Base-by-base conservation (phyloP, 805 yeast species). In the Yamadazyma nakazawae region DNA sequence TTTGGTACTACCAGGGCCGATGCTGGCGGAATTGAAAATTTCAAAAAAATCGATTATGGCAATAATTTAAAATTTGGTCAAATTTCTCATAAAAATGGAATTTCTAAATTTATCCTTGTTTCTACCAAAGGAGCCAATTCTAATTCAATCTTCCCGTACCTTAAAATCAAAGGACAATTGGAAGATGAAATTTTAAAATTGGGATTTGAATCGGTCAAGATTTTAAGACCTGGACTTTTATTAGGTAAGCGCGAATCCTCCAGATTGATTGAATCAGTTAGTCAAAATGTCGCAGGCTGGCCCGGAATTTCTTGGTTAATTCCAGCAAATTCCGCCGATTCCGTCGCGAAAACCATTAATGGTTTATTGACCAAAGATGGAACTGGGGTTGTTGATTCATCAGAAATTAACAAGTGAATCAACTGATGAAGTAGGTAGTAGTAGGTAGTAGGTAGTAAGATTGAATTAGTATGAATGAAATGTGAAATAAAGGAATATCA, bases 221-320 rank as follows among this genome's bases (percentile, higher is more conserved):
- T 90, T 50, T 63, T 90, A 46, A 76, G 88, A 57, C 97, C 97
- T 0, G 96, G 96, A 12, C 62, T 72, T 0, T 67, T 89, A 32
- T 55, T 87, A 5, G 96, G 96, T 5, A 76, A 78, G 25, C 71
- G 96, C 56, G 72, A 67, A 16, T 25, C 12, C 13, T 2, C 19
- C 4, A 19, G 49, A 17, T 11, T 24, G 9, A 5, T 31, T 12
- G 48, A 40, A 36, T 16, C 24, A 3, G 9, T 43, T 5, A n/a
- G n/a, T n/a, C n/a, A n/a, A n/a, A n/a, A n/a, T n/a, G n/a, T n/a
- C n/a, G n/a, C n/a, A n/a, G n/a, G n/a, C n/a, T 19, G 11, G n/a
- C 46, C 46, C 5, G 25, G 24, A 3, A 2, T 43, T 5, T 36
- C 40, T 2, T 16, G 13, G 32, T n/a, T 43, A 5, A 18, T 35